Evolutionary conservation across 1,139 yeast genomes (phyloP).

Genomic region (Candida glucosophila): DNA sequence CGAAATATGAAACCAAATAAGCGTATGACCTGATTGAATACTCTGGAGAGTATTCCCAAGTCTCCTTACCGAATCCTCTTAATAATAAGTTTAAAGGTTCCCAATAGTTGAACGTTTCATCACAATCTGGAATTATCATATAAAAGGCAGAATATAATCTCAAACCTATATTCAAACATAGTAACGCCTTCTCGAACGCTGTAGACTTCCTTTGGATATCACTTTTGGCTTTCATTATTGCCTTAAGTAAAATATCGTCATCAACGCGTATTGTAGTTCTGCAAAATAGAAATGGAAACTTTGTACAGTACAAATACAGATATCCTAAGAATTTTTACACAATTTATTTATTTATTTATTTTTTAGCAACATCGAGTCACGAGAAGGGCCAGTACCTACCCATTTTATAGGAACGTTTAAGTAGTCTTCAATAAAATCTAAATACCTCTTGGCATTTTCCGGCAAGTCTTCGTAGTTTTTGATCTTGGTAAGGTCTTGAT

Average conservation of each 20-base stretch:
- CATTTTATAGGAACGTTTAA: conserved; percentile 81
- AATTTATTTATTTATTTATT: conserved; percentile 40
- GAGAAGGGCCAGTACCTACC: conserved; percentile 99
- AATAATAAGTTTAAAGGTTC: conserved; percentile 78
- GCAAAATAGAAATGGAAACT: too few species aligned
- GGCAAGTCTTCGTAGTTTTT: conserved; percentile 74
- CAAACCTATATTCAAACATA: conserved; percentile 21
- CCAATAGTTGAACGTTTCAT: conserved; percentile 84
- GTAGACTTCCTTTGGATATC: conserved; percentile 1
- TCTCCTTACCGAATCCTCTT: conserved; percentile 83
- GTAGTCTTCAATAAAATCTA: conserved; percentile 77
- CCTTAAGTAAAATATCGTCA: background rate
- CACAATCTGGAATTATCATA: conserved; percentile 79
- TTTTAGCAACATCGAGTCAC: conserved; percentile 70
- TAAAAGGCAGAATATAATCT: conserved; percentile 41
- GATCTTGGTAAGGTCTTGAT: conserved; percentile 68
- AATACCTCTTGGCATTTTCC: conserved; percentile 74
- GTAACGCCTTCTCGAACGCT: conserved; percentile 6
- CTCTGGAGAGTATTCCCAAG: conserved; percentile 95
- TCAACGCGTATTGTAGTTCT: background rate
- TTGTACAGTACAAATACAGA: background rate
- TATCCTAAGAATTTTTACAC: conserved; percentile 2
- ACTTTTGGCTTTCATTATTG: background rate
- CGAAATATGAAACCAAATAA: conserved; percentile 49
- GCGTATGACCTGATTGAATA: conserved; percentile 85